phyloP scores from a whole-genome alignment of 164 flowering plant species.

The Paratinospora sagittata region DNA sequence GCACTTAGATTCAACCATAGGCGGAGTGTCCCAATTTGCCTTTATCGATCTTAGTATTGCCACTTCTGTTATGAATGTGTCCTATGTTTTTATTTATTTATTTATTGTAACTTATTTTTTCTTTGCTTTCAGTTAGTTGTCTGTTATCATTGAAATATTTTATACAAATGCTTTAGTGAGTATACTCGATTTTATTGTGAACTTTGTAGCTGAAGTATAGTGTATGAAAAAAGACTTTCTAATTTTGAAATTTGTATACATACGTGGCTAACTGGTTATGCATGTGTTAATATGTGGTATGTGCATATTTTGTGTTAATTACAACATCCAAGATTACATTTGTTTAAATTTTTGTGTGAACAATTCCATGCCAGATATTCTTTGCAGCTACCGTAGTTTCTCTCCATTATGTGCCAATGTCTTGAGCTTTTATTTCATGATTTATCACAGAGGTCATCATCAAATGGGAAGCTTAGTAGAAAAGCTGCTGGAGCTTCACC shows the following conservation, averaged over 20 bases:
- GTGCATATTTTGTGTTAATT: not conserved
- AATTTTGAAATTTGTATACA: not conserved
- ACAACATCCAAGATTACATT: not conserved
- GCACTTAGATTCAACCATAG: not conserved
- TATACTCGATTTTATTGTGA: not conserved
- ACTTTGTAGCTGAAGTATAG: not conserved
- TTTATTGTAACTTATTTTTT: not conserved
- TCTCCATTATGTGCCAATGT: not conserved
- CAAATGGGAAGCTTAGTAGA: conserved; percentile 61
- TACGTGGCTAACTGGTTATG: not conserved
- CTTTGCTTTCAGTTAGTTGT: not conserved
- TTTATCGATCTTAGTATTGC: not conserved
- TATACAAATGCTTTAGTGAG: not conserved
- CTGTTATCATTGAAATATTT: not conserved
- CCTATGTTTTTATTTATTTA: not conserved
- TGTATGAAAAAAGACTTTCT: not conserved
- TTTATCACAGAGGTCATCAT: conserved; percentile 41
- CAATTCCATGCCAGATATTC: not conserved
- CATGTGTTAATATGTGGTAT: not conserved
- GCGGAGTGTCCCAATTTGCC: not conserved
- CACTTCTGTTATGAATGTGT: not conserved
- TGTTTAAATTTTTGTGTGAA: not conserved
- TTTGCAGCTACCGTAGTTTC: not conserved
- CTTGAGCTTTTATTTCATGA: not conserved
- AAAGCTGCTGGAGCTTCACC: conserved; percentile 39